Conservation (phyloP, 2,329 filamentous ascomycete genomes). For the Incumbomyces delicatus region DNA sequence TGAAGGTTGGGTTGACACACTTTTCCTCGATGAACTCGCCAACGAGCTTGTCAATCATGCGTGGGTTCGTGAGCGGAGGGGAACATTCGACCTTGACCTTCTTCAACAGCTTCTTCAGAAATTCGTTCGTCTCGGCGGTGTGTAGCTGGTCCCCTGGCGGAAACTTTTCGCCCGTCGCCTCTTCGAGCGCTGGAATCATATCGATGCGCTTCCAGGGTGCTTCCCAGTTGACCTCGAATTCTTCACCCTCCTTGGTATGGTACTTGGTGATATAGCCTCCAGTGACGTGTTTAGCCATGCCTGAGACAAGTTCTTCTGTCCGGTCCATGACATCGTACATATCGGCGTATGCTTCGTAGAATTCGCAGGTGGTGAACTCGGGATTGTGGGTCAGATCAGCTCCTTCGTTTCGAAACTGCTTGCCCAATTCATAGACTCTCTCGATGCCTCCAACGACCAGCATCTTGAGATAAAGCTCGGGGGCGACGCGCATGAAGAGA, state of each 20-base stretch:
- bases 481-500: conserved; percentile 88
- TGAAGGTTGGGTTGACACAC: conserved; percentile 88
- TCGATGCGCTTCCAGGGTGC: conserved; percentile 85
- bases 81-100: conserved; percentile 87
- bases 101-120: conserved; percentile 72
- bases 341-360: conserved; percentile 90
- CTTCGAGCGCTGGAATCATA: conserved; percentile 91
- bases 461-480: conserved; percentile 95
- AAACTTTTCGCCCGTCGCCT: conserved; percentile 86
- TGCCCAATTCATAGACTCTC: conserved; percentile 89
- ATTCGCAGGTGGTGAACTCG: conserved; percentile 95
- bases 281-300: conserved; percentile 76
- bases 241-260: conserved; percentile 75
- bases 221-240: conserved; percentile 91
- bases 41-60: conserved; percentile 91
- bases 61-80: conserved; percentile 81
- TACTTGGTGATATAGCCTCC: conserved; percentile 79
- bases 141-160: conserved; percentile 81
- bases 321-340: conserved; percentile 83
- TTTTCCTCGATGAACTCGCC: conserved; percentile 93
- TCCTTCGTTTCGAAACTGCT: conserved; percentile 90
- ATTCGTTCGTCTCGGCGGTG: conserved; percentile 78
- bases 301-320: conserved; percentile 87
- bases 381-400: conserved; percentile 93
- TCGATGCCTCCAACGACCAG: conserved; percentile 86